Evolutionary conservation across 371 early-diverging fungal species (phyloP).

Genomic region (Rhizopus arrhizus): DNA sequence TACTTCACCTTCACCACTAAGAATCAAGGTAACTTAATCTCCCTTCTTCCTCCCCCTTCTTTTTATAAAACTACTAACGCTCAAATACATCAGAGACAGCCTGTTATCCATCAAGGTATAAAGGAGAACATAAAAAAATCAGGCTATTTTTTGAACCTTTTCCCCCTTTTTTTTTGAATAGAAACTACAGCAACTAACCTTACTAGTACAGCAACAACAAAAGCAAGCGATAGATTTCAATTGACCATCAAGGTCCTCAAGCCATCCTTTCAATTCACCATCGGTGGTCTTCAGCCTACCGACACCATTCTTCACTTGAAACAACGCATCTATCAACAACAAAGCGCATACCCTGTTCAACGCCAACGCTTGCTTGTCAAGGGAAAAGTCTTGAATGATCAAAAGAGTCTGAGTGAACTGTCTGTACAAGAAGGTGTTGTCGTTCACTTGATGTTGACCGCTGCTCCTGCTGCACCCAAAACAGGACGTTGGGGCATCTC

Average conservation of each 20-base stretch:
- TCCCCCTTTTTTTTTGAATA: neutral
- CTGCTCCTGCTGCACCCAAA: conserved; percentile 38
- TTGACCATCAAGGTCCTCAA: conserved; percentile 49
- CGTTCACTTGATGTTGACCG: conserved; percentile 58
- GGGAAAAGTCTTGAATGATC: conserved; percentile 65
- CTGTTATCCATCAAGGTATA: conserved; percentile 14
- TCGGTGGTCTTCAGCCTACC: conserved; percentile 25
- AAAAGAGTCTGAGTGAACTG: conserved; percentile 56
- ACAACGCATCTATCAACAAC: conserved; percentile 48
- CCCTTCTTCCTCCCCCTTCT: neutral
- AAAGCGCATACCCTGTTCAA: conserved; percentile 33
- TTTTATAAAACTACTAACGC: too few species aligned
- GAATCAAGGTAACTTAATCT: conserved; percentile 39
- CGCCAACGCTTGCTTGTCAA: conserved; percentile 64
- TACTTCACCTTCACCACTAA: conserved; percentile 28
- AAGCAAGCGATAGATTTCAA: conserved; percentile 16
- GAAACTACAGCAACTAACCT: neutral
- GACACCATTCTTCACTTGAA: conserved; percentile 50
- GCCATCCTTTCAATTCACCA: conserved; percentile 46
- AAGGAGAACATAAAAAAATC: neutral
- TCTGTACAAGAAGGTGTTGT: conserved; percentile 43
- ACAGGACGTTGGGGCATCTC: conserved; percentile 39
- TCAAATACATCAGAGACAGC: neutral
- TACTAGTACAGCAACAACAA: neutral
- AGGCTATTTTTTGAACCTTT: neutral